A percentile compares a stretch with the other conserved stretches of the same genome.
Evolutionary conservation across 2,329 filamentous ascomycete species (phyloP).

Genomic region (Amylocarpus encephaloides): DNA sequence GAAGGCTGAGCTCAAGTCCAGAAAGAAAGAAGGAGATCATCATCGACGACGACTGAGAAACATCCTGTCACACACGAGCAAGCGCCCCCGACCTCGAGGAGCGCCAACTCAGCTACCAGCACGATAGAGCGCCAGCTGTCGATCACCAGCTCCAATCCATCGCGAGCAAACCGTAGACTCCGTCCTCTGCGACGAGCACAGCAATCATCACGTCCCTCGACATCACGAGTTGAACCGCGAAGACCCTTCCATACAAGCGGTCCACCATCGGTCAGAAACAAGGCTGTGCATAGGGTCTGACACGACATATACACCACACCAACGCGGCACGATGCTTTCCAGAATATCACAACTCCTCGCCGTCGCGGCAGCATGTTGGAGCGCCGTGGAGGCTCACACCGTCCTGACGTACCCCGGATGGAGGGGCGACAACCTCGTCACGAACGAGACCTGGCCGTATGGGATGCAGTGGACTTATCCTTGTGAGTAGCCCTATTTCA

Average conservation of each 20-base stretch:
- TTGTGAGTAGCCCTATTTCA: constrained; percentile 27
- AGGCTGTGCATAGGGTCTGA: not conserved
- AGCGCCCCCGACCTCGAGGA: no score
- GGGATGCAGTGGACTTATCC: constrained; percentile 36
- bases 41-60: no score
- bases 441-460: constrained; percentile 33
- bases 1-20: no score
- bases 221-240: not conserved
- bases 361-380: constrained; percentile 13
- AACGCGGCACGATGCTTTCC: constrained; percentile 9
- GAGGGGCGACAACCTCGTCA: constrained; percentile 36
- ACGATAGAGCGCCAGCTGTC: no score
- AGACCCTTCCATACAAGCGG: constrained; percentile 1
- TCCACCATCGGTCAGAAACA: not conserved
- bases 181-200: no score
- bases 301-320: not conserved
- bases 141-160: no score
- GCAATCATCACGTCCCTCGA: not conserved
- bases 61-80: no score
- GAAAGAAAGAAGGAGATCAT: no score
- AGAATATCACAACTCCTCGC: constrained; percentile 4
- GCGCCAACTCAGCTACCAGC: no score
- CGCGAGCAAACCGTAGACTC: no score
- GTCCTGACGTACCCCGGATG: constrained; percentile 35
- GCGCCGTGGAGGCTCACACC: constrained; percentile 35